Conservation (phyloP, 805 yeast species). For the Cyberlindnera mississippiensis region DNA sequence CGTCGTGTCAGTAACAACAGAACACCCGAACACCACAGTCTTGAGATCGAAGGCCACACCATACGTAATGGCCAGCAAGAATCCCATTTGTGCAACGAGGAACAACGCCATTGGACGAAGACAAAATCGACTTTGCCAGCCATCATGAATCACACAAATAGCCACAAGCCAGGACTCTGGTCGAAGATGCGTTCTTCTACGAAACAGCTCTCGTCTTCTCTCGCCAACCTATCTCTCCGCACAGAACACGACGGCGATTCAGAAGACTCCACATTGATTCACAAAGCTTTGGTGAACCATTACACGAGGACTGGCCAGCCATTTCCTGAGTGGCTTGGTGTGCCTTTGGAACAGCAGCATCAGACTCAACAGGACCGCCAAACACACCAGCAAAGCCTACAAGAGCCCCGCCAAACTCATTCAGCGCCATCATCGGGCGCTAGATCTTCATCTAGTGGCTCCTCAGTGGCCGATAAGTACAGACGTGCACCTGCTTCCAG, state of each 20-base stretch:
- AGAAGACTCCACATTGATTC: slow-evolving; percentile 23
- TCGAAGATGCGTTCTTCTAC: slow-evolving; percentile 26
- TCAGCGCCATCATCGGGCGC: slow-evolving; percentile 6
- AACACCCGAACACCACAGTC: too few relatives aligned
- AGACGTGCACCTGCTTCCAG: slow-evolving; percentile 16
- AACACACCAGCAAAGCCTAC: slow-evolving; percentile 1
- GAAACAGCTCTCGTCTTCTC: slow-evolving; percentile 20
- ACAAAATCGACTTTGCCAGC: neutral
- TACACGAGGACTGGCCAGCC: slow-evolving; percentile 14
- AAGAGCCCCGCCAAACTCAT: slow-evolving; percentile 4
- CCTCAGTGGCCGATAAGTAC: slow-evolving; percentile 6
- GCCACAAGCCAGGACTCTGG: slow-evolving; percentile 21
- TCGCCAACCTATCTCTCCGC: slow-evolving; percentile 22
- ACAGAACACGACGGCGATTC: slow-evolving; percentile 29
- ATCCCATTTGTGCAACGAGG: too few relatives aligned
- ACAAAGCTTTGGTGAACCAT: slow-evolving; percentile 25
- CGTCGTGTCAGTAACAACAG: too few relatives aligned
- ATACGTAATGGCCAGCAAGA: too few relatives aligned
- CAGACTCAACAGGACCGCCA: slow-evolving; percentile 11
- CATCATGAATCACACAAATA: neutral
- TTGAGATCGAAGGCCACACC: too few relatives aligned
- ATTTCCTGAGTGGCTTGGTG: slow-evolving; percentile 29
- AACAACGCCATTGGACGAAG: neutral
- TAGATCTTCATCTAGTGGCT: slow-evolving; percentile 1
- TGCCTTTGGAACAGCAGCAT: slow-evolving; percentile 12